These are phyloP conservation scores for Aspergillus ustus DNA, from an alignment of 2,329 filamentous ascomycete genomes.

Conservation along the genomic window DNA sequence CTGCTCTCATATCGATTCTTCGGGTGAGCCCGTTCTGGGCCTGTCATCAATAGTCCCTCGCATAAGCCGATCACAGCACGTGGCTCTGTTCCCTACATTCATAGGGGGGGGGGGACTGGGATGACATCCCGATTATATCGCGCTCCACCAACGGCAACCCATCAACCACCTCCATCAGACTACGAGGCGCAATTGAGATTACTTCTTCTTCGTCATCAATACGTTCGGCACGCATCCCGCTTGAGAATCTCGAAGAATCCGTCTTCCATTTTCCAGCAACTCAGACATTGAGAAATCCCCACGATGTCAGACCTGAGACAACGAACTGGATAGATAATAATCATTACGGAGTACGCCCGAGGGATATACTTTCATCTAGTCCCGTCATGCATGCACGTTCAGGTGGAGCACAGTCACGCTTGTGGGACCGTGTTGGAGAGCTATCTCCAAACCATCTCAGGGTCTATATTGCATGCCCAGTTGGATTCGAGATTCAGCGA, in stretches of 20 bases:
- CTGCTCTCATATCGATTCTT: not conserved
- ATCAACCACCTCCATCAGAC: not conserved
- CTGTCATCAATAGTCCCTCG: not conserved
- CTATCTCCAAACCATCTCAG: not conserved
- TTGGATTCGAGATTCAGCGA: slow-evolving; percentile 4
- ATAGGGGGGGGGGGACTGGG: not conserved
- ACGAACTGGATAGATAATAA: not conserved
- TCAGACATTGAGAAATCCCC: not conserved
- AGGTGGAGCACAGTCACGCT: not conserved
- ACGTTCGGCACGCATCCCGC: slow-evolving; percentile 2
- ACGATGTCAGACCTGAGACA: not conserved
- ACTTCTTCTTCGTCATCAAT: not conserved
- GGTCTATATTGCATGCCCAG: slow-evolving; percentile 2
- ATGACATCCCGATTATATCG: not conserved
- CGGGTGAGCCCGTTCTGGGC: not conserved
- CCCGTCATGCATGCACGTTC: not conserved
- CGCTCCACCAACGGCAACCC: not conserved
- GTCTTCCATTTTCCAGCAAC: not conserved
- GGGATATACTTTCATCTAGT: not conserved
- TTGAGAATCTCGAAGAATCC: not conserved
- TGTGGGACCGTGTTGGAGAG: not conserved
- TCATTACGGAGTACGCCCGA: not conserved
- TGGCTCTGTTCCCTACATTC: slow-evolving; percentile 9
- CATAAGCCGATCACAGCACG: slow-evolving; percentile 1
- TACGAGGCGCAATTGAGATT: not conserved